phyloP scores from a whole-genome alignment of 257 asterid genomes.

The Solanum gracilifrons region DNA sequence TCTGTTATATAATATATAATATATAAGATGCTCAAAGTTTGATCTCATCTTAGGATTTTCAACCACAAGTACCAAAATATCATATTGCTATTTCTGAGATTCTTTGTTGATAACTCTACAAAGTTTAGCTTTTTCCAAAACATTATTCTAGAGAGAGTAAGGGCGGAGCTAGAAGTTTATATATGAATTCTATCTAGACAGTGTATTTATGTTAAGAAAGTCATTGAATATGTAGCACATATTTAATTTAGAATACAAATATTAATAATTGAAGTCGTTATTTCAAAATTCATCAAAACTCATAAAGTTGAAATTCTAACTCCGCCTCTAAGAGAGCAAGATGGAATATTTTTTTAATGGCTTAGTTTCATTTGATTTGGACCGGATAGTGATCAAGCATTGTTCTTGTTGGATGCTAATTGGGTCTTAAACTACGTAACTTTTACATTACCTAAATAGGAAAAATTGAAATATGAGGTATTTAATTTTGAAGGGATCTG shows the following conservation, averaged over 20 bases:
- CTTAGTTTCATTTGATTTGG: neutral
- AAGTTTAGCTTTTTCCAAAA: neutral
- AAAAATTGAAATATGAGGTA: neutral
- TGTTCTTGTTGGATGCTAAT: neutral
- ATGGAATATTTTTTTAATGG: neutral
- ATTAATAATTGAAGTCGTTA: too few relatives aligned
- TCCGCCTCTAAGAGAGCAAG: neutral
- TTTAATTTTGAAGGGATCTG: neutral
- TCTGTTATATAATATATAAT: neutral
- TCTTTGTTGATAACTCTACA: neutral
- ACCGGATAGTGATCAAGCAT: neutral
- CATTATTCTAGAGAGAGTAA: neutral
- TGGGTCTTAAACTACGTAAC: neutral
- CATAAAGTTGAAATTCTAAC: too few relatives aligned
- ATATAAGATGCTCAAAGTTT: neutral
- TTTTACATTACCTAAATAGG: neutral
- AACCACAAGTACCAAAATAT: neutral
- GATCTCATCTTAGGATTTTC: neutral
- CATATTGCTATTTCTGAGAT: neutral
- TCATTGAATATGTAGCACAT: neutral
- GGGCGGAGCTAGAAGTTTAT: neutral
- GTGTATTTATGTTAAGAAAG: too few relatives aligned
- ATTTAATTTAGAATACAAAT: too few relatives aligned
- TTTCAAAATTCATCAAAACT: too few relatives aligned
- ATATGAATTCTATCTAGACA: too few relatives aligned